These are phyloP conservation scores for Plectosphaerella cucumerina DNA, from an alignment of 2,329 filamentous ascomycete species.

Conservation along the genomic window DNA sequence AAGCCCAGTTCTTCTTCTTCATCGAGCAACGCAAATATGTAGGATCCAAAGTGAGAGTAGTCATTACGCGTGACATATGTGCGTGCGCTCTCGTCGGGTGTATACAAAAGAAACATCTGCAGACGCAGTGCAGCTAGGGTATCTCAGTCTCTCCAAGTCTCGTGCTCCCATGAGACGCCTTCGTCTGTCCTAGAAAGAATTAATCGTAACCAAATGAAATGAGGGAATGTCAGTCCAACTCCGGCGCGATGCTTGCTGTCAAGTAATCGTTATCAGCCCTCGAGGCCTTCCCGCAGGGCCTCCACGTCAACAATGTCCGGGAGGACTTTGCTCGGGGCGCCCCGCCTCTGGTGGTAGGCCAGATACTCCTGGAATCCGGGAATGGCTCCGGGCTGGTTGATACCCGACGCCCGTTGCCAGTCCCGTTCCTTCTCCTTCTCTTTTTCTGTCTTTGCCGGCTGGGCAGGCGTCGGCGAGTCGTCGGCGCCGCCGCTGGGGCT, in stretches of 20 bases:
- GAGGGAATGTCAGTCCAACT: not conserved
- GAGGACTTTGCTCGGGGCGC: conserved; percentile 51
- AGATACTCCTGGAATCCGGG: conserved; percentile 63
- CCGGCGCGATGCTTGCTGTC: not conserved
- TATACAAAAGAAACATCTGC: not conserved
- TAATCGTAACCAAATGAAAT: not conserved
- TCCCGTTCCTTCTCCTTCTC: conserved; percentile 29
- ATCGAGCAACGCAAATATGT: no score
- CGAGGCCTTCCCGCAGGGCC: conserved; percentile 56
- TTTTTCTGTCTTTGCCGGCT: conserved; percentile 9
- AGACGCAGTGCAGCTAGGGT: not conserved
- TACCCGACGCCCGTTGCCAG: conserved; percentile 57
- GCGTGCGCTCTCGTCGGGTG: not conserved
- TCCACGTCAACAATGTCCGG: conserved; percentile 55
- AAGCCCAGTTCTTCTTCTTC: no score
- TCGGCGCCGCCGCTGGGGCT: not conserved
- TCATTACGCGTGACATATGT: no score
- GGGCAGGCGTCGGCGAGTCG: conserved; percentile 2
- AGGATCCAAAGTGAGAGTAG: no score
- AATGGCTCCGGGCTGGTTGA: conserved; percentile 74
- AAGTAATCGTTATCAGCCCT: conserved; percentile 18
- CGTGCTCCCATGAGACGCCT: not conserved
- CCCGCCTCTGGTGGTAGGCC: conserved; percentile 44
- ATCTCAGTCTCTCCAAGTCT: not conserved
- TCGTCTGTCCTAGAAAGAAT: not conserved